A percentile compares a stretch with the other conserved stretches of the same genome.
These are phyloP conservation scores for Blastomyces gilchristii DNA, from an alignment of 2,329 filamentous ascomycete species.

Conservation along the genomic window DNA sequence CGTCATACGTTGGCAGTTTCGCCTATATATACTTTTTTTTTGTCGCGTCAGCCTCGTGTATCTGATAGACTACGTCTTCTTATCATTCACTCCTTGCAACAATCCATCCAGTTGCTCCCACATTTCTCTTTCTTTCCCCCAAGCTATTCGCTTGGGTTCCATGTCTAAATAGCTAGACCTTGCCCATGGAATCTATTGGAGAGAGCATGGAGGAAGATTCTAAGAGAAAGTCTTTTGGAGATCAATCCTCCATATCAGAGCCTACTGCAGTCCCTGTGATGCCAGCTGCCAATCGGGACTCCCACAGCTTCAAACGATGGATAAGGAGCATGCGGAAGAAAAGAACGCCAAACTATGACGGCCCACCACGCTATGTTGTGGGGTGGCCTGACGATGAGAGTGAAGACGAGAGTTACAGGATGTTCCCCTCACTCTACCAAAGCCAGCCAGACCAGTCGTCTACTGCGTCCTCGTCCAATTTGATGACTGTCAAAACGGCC, in stretches of 20 bases:
- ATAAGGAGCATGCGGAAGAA: constrained; percentile 28
- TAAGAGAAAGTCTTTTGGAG: not conserved
- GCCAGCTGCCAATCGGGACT: not conserved
- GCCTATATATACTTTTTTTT: not conserved
- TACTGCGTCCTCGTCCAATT: constrained; percentile 65
- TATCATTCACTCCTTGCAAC: not conserved
- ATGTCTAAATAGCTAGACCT: not conserved
- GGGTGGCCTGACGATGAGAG: constrained; percentile 28
- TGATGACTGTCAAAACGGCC: constrained; percentile 71
- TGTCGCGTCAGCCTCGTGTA: not conserved
- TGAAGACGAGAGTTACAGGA: constrained; percentile 14
- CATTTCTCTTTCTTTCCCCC: not conserved
- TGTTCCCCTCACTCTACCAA: constrained; percentile 19
- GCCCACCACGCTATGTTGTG: constrained; percentile 23
- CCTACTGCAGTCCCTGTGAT: not conserved
- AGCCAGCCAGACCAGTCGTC: constrained; percentile 53
- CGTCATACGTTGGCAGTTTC: not conserved
- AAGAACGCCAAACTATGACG: constrained; percentile 13
- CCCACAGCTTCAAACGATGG: constrained; percentile 30
- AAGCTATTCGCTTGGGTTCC: too few species aligned
- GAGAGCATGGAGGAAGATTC: not conserved
- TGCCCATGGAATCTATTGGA: constrained; percentile 7
- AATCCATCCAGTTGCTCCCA: not conserved
- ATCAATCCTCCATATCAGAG: not conserved
- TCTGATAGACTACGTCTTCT: not conserved